A percentile compares a stretch with the other conserved stretches of the same genome.
Evolutionary conservation across 352 stramenopile species (phyloP).

Genomic region (Phytophthora ohioensis): DNA sequence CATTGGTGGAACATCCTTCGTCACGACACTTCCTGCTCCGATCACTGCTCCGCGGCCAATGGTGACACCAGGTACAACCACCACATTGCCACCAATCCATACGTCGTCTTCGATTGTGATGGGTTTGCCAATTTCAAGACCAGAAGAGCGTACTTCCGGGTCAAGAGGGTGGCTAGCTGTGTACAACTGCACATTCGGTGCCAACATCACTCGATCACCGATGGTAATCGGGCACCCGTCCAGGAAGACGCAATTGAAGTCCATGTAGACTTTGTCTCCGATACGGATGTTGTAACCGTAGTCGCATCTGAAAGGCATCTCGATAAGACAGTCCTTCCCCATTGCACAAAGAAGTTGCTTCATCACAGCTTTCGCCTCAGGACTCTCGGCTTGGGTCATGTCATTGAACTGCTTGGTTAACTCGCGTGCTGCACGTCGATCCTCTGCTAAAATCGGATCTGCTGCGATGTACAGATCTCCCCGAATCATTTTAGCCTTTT

Average conservation of each 20-base stretch:
- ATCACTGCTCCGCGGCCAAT: constrained; percentile 74
- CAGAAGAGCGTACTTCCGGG: constrained; percentile 40
- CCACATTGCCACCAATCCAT: constrained; percentile 80
- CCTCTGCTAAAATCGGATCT: constrained; percentile 43
- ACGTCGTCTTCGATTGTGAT: constrained; percentile 85
- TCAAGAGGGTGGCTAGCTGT: constrained; percentile 80
- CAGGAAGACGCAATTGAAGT: constrained; percentile 87
- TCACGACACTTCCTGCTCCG: constrained; percentile 81
- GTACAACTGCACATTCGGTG: constrained; percentile 76
- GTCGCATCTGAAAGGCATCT: constrained; percentile 88
- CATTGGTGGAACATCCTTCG: constrained; percentile 73
- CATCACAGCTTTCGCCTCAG: constrained; percentile 33
- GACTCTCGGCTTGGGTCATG: constrained; percentile 28
- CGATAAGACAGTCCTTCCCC: constrained; percentile 55
- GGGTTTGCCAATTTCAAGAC: constrained; percentile 61
- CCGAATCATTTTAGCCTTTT: constrained; percentile 66
- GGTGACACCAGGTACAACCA: constrained; percentile 67
- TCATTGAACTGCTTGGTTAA: constrained; percentile 52
- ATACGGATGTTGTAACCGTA: constrained; percentile 88
- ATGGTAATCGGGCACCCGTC: constrained; percentile 82
- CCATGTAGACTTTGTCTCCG: constrained; percentile 79
- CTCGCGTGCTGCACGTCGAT: constrained; percentile 39
- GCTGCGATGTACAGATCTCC: constrained; percentile 54
- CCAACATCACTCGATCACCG: constrained; percentile 73
- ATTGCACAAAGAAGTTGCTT: constrained; percentile 47